Conservation (phyloP, 768 basidiomycete species). For the Daedaleopsis nitida region DNA sequence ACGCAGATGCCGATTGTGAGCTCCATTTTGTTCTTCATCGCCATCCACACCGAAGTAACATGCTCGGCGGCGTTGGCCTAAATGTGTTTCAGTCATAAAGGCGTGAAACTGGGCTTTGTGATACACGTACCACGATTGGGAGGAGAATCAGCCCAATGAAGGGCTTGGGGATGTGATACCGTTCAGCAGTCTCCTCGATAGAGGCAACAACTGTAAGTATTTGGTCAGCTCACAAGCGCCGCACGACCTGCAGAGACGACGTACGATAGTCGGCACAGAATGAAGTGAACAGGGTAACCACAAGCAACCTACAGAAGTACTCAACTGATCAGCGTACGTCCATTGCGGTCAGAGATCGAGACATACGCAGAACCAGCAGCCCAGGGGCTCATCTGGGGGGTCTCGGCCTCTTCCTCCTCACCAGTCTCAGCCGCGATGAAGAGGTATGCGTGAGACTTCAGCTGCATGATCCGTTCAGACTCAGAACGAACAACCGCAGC, state of each 20-base stretch:
- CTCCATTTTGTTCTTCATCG: conserved; percentile 73
- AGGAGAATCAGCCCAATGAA: conserved; percentile 89
- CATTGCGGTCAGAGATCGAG: neutral
- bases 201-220: conserved; percentile 72
- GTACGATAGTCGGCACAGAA: conserved; percentile 88
- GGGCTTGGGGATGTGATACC: conserved; percentile 78
- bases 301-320: conserved; percentile 53
- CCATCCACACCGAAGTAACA: conserved; percentile 86
- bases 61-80: conserved; percentile 88
- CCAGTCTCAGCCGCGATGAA: conserved; percentile 49
- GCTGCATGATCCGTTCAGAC: conserved; percentile 42
- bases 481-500: neutral
- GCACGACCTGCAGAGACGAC: conserved; percentile 30
- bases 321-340: neutral
- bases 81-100: neutral
- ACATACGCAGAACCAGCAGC: conserved; percentile 60
- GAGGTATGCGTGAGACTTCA: conserved; percentile 69
- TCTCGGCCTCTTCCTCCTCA: conserved; percentile 37
- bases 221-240: conserved; percentile 1
- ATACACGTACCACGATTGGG: conserved; percentile 73
- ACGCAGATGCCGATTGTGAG: conserved; percentile 80
- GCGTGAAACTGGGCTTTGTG: neutral
- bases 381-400: conserved; percentile 66
- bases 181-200: conserved; percentile 86
- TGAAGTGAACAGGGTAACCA: conserved; percentile 77